Evolutionary conservation across 768 basidiomycete species (phyloP).

Genomic region (Tricholoma matsutake): DNA sequence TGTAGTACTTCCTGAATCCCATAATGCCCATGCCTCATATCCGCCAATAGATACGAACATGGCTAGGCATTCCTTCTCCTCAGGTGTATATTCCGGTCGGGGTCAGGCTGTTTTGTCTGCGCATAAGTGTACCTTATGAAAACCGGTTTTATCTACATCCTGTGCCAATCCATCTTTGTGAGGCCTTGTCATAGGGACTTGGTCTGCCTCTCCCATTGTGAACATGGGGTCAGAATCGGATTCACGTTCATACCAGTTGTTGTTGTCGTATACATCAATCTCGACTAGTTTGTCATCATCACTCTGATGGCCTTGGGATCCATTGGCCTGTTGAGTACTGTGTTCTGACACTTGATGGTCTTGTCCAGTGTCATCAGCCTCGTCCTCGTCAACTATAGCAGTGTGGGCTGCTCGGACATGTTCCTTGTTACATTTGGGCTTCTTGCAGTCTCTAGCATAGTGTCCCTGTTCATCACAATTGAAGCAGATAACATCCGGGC

Average conservation of each 20-base stretch:
- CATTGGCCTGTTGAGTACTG: background rate
- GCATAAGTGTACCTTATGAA: too few species aligned
- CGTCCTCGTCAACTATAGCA: background rate
- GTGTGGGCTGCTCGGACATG: background rate
- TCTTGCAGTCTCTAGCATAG: background rate
- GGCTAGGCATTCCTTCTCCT: background rate
- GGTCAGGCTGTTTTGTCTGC: background rate
- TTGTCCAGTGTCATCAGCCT: background rate
- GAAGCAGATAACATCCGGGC: background rate
- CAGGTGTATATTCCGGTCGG: background rate
- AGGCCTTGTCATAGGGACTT: background rate
- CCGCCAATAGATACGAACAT: conserved; percentile 10
- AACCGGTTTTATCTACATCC: too few species aligned
- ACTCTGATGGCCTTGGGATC: background rate
- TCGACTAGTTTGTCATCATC: background rate
- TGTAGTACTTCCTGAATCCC: conserved; percentile 22
- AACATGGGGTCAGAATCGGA: background rate
- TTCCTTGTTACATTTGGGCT: background rate
- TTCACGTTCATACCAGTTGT: background rate
- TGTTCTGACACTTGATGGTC: background rate
- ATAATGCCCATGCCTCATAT: conserved; percentile 16
- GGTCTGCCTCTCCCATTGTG: background rate
- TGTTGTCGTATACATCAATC: background rate
- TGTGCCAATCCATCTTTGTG: too few species aligned
- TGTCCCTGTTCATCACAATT: background rate